Base-by-base conservation (phyloP, 257 asterid genomes). In the Capsicum pubescens region DNA sequence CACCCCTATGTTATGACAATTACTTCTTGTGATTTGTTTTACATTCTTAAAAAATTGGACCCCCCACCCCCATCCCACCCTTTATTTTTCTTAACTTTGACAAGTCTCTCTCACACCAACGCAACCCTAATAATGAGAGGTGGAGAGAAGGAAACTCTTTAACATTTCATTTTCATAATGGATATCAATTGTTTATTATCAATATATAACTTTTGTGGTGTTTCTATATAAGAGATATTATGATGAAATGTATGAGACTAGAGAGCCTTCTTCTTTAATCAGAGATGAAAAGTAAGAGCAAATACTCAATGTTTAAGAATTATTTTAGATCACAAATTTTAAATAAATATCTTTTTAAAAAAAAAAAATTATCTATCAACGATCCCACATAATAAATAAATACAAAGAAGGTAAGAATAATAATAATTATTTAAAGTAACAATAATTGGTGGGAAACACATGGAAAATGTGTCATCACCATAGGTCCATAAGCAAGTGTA, bases 11-110 rank as follows among this genome's bases (percentile, higher is more conserved):
- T 5, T 64, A 67, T 67, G 48, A 67, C 19, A 67, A 67, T 13
- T 35, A 66, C 35, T 13, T 71, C 8, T 67, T 17, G 48, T 69
- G 6, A 56, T 66, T 44, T 15, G 0, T 66, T 52, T 39, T 58
- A 15, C 35, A 42, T 80, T 58, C 9, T 81, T 8, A 64, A 58
- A 81, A 72, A 48, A 48, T 48, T 72, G 58, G 59, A 8, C 10
- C 60, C 80, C 59, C 6, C 32, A 26, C 32, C 32, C 32, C 32
- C 32, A 26, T 1, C 32, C 32, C 32, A 26, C 32, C 44, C 66
- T 72, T 42, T 19, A 48, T 72, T 72, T 19, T 48, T 74, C 80
- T 74, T 21, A 74, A 72, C 3, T 14, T 74, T 19, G 80, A 74
- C 7, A 12, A 50, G 60, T 48, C 60, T 50, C 80, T 50, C 80